A percentile compares a stretch with the other conserved stretches of the same genome.
Evolutionary conservation across 192 early-diverging fungal genomes (phyloP).

Genomic region (Coemansia sp.): DNA sequence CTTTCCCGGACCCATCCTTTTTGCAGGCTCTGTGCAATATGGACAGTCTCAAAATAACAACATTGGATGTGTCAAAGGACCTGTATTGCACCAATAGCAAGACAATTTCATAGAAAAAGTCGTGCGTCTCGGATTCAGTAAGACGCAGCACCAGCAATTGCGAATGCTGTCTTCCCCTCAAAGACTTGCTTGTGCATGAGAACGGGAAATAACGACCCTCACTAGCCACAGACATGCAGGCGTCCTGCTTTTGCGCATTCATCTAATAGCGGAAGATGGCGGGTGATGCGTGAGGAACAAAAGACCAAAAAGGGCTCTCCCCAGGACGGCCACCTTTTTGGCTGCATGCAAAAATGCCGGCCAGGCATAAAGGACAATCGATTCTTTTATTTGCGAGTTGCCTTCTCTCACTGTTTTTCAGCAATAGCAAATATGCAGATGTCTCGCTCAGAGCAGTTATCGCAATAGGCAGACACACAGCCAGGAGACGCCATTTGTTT

Average conservation of each 20-base stretch:
- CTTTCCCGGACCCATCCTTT: background rate
- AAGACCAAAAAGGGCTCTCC: background rate
- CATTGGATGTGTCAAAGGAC: background rate
- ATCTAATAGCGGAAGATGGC: constrained; percentile 1
- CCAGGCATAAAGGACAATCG: constrained; percentile 11
- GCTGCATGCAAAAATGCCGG: constrained; percentile 7
- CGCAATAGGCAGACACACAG: background rate
- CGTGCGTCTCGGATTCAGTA: constrained; percentile 1
- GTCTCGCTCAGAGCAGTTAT: background rate
- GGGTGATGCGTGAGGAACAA: constrained; percentile 1
- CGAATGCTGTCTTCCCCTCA: constrained; percentile 2
- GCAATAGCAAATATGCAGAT: background rate
- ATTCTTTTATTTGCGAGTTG: constrained; percentile 3
- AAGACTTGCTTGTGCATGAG: background rate
- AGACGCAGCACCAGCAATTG: background rate
- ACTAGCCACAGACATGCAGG: background rate
- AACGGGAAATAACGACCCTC: background rate
- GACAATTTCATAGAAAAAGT: background rate
- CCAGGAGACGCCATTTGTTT: background rate
- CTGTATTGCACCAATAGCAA: background rate
- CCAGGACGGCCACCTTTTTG: background rate
- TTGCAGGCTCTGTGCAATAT: background rate
- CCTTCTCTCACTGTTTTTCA: constrained; percentile 2
- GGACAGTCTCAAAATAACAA: background rate
- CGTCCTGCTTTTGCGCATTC: background rate